Evolutionary conservation across 345 rosid species (phyloP).

Genomic region (Microcos paniculata): DNA sequence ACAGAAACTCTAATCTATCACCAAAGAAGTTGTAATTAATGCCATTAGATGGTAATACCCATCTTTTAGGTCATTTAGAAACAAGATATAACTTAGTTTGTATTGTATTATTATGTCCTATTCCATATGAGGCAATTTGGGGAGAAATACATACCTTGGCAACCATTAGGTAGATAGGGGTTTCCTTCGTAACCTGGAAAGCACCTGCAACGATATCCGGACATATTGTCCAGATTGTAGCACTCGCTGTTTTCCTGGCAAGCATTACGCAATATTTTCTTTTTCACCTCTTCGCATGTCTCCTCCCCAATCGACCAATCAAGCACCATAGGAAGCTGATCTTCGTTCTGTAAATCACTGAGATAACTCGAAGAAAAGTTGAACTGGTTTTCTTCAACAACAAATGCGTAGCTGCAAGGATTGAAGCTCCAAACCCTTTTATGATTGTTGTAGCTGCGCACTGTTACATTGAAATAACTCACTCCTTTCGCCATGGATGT

Average conservation of each 20-base stretch:
- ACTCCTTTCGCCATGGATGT: constrained; percentile 1
- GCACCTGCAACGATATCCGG: constrained; percentile 20
- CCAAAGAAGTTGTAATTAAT: not conserved
- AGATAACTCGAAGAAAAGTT: constrained; percentile 6
- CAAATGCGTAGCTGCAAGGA: constrained; percentile 25
- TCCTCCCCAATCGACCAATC: constrained; percentile 10
- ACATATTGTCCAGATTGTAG: not conserved
- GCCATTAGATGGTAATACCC: not conserved
- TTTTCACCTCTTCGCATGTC: not conserved
- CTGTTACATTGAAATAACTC: not conserved
- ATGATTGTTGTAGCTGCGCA: not conserved
- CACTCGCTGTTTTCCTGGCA: constrained; percentile 9
- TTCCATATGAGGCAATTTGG: not conserved
- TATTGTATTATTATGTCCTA: too few species aligned
- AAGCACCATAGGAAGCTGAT: not conserved
- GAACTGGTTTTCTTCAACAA: not conserved
- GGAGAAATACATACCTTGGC: not conserved
- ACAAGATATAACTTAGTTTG: too few species aligned
- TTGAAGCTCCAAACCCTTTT: not conserved
- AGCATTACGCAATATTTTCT: not conserved
- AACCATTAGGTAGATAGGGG: constrained; percentile 17
- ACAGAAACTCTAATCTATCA: not conserved
- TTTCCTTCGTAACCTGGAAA: constrained; percentile 16
- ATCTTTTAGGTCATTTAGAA: too few species aligned
- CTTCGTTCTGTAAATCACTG: not conserved